A percentile compares a stretch with the other conserved stretches of the same genome.
Evolutionary conservation across 176 grass and related monocot genomes (phyloP).

Genomic region (Oryza coarctata): DNA sequence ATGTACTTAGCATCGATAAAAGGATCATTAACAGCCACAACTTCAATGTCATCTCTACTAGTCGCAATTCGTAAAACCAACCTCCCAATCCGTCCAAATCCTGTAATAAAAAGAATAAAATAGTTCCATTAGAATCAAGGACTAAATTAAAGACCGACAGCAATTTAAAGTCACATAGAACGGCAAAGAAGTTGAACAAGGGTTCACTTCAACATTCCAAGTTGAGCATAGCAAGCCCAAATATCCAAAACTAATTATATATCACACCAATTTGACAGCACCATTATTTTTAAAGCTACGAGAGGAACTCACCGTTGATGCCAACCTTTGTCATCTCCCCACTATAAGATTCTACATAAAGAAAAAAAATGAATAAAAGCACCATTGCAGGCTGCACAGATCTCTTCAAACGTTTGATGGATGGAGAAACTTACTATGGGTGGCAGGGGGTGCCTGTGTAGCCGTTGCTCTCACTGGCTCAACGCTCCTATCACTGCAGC

Average conservation of each 20-base stretch:
- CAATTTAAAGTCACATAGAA: neutral
- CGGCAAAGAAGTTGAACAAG: conserved; percentile 1
- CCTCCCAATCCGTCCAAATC: conserved; percentile 94
- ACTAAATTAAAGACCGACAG: neutral
- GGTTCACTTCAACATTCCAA: neutral
- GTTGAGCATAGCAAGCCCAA: neutral
- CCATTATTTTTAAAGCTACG: neutral
- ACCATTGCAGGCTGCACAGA: neutral
- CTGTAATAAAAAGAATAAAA: conserved; percentile 37
- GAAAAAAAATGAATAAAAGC: neutral
- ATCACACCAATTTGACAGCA: neutral
- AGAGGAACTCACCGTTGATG: conserved; percentile 71
- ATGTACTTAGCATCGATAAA: conserved; percentile 99
- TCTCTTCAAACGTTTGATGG: neutral
- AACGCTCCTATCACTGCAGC: conserved; percentile 44
- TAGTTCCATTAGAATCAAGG: neutral
- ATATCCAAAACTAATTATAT: neutral
- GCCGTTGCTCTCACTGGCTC: conserved; percentile 67
- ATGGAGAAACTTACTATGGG: conserved; percentile 42
- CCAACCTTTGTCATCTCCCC: conserved; percentile 67
- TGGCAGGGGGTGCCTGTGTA: conserved; percentile 47
- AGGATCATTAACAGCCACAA: conserved; percentile 97
- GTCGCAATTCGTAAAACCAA: conserved; percentile 85
- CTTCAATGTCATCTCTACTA: conserved; percentile 89
- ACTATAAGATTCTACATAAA: conserved; percentile 53